A percentile compares a stretch with the other conserved stretches of the same genome.
These are phyloP conservation scores for Blastocystis sp. DNA, from an alignment of 352 stramenopile species.

Conservation along the genomic window DNA sequence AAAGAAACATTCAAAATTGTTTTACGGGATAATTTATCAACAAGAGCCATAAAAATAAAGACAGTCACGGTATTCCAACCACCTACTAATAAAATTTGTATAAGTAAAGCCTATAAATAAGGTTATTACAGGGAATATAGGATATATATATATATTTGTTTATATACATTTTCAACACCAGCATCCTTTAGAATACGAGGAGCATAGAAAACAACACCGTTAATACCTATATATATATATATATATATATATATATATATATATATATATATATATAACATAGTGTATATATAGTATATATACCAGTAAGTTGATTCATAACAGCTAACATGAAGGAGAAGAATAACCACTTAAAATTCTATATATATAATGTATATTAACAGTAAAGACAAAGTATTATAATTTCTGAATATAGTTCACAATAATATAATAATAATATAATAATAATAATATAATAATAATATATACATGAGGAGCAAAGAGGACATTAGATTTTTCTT, in stretches of 20 bases:
- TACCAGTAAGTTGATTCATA: conserved; percentile 36
- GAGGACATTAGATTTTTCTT: background rate
- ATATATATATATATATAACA: background rate
- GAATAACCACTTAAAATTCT: conserved; percentile 27
- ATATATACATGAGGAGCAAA: background rate
- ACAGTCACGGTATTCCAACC: conserved; percentile 36
- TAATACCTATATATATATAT: too few relatives aligned
- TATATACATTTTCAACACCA: background rate
- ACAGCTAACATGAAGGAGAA: conserved; percentile 28
- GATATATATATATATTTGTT: background rate
- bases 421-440: background rate
- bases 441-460: background rate
- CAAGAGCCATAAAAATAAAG: conserved; percentile 37
- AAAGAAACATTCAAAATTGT: conserved; percentile 29
- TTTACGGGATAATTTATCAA: conserved; percentile 14
- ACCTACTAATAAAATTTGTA: conserved; percentile 29
- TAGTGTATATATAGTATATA: conserved; percentile 30
- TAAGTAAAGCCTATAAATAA: conserved; percentile 8
- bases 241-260: too few relatives aligned
- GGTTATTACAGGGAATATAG: background rate
- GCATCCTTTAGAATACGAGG: too few relatives aligned
- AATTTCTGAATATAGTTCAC: too few relatives aligned
- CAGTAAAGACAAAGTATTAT: too few relatives aligned
- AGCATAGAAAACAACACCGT: too few relatives aligned
- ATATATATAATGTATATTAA: too few relatives aligned